These are phyloP conservation scores for Goffeauzyma gilvescens DNA, from an alignment of 768 basidiomycete genomes.

Conservation along the genomic window DNA sequence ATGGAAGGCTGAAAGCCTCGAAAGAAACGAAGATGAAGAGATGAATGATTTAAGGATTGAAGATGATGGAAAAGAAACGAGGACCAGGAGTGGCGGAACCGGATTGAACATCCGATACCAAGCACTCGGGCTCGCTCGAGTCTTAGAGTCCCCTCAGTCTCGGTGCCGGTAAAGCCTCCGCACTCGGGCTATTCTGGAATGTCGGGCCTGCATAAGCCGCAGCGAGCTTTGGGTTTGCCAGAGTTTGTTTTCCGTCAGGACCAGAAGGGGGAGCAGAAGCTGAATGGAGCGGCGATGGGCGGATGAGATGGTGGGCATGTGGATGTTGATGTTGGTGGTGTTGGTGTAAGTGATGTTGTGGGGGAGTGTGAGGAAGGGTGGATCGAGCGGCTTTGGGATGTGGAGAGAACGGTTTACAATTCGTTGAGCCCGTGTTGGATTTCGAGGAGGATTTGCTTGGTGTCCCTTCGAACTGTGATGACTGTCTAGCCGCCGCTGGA, in stretches of 20 bases:
- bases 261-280: neutral
- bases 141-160: constrained; percentile 2
- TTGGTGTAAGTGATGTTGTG: neutral
- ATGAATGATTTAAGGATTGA: no score
- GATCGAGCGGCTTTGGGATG: neutral
- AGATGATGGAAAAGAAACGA: no score
- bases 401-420: neutral
- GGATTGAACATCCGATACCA: no score
- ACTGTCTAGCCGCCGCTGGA: no score
- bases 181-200: constrained; percentile 7
- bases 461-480: neutral
- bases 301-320: neutral
- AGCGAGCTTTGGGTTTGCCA: neutral
- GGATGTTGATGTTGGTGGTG: neutral
- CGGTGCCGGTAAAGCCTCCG: constrained; percentile 4
- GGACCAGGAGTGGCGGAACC: no score
- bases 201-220: constrained; percentile 5
- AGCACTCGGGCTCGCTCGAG: no score
- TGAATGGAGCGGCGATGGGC: neutral
- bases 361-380: neutral
- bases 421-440: neutral
- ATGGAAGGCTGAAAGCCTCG: no score
- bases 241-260: neutral
- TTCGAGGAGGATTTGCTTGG: neutral
- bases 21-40: no score